Conservation (phyloP, 2,329 filamentous ascomycete species). For the Triangularia verruculosa region DNA sequence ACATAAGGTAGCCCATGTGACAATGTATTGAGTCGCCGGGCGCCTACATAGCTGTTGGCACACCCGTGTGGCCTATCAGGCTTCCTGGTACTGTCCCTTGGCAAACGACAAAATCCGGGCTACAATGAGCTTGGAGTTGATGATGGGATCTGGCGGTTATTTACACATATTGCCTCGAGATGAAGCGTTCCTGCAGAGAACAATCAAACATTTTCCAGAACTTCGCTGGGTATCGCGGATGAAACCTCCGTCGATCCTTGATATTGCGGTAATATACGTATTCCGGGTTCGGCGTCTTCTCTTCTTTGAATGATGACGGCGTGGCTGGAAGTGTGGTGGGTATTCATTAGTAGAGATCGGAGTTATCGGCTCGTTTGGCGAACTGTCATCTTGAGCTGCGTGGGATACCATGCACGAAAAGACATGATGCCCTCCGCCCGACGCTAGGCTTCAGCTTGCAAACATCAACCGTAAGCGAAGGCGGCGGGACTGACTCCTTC, state of each 20-base stretch:
- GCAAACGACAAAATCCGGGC: conserved; percentile 1
- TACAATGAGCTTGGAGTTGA: background rate
- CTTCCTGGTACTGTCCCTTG: background rate
- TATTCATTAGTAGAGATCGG: background rate
- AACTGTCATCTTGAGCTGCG: background rate
- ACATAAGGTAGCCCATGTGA: conserved; percentile 3
- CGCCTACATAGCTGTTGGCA: background rate
- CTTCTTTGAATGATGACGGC: background rate
- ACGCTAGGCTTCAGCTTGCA: background rate
- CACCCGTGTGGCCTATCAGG: background rate
- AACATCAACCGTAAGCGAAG: background rate
- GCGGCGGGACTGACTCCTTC: background rate
- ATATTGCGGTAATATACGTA: background rate
- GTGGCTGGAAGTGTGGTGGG: background rate
- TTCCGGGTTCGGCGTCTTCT: background rate
- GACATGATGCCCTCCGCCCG: background rate
- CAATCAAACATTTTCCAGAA: background rate
- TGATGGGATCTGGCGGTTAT: background rate
- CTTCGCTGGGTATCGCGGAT: background rate
- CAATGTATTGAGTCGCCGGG: background rate
- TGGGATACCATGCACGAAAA: background rate
- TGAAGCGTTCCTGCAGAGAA: background rate
- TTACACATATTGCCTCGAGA: conserved; percentile 3
- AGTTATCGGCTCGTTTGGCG: background rate
- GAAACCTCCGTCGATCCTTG: background rate